Evolutionary conservation across 495 filamentous ascomycete species (phyloP).

Genomic region (Cercophora scortea): DNA sequence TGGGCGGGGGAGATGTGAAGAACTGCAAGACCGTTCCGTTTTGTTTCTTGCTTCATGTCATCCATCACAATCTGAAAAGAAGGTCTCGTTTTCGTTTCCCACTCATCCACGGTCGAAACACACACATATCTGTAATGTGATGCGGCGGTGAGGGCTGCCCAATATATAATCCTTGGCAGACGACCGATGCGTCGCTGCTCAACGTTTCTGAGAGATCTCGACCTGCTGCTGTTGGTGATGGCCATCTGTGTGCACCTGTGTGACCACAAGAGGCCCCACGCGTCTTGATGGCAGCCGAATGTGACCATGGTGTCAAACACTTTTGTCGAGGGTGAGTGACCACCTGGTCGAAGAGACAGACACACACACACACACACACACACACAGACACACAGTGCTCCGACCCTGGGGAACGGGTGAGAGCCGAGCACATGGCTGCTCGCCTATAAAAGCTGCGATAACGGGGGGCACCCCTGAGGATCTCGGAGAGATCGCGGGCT

Average conservation of each 20-base stretch:
- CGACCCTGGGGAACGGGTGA: constrained; percentile 2
- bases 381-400: no score
- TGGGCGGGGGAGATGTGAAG: neutral
- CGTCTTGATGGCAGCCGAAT: neutral
- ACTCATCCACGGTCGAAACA: no score
- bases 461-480: constrained; percentile 17
- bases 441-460: constrained; percentile 13
- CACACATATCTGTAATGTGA: no score
- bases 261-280: no score
- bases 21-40: neutral
- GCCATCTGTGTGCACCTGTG: no score
- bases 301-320: neutral
- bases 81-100: no score
- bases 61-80: neutral
- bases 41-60: neutral
- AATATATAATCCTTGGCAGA: no score
- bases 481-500: constrained; percentile 20
- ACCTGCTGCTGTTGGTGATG: no score
- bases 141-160: no score
- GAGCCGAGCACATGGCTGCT: constrained; percentile 8
- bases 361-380: neutral
- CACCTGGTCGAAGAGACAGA: neutral
- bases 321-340: neutral
- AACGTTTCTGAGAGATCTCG: no score
- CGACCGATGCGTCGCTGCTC: no score